Conservation (phyloP, 31 red algal genomes). For the Odonthalia washingtoniensis region DNA sequence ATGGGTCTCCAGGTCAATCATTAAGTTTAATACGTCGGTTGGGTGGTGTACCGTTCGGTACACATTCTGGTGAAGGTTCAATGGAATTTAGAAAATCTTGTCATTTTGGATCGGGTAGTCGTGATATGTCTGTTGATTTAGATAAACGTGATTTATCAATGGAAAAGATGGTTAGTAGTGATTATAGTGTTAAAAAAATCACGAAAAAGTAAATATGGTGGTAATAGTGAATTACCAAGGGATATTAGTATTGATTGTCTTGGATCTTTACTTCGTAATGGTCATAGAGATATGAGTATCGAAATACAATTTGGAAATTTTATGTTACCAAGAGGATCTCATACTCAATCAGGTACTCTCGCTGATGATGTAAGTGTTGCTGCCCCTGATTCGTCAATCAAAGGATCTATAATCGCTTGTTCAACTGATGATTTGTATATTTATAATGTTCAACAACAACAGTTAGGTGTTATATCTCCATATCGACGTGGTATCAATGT, state of each 20-base stretch:
- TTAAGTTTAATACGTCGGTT: slow-evolving; percentile 54
- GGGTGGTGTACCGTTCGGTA: slow-evolving; percentile 37
- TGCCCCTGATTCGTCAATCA: background rate
- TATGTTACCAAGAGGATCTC: background rate
- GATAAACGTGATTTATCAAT: slow-evolving; percentile 64
- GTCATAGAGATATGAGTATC: slow-evolving; percentile 63
- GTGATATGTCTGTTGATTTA: slow-evolving; percentile 73
- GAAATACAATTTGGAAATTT: slow-evolving; percentile 49
- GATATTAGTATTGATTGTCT: slow-evolving; percentile 76
- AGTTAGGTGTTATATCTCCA: slow-evolving; percentile 1
- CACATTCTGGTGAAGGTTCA: slow-evolving; percentile 67
- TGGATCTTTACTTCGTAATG: slow-evolving; percentile 55
- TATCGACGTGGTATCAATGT: slow-evolving; percentile 64
- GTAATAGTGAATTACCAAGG: slow-evolving; percentile 39
- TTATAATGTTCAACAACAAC: slow-evolving; percentile 44
- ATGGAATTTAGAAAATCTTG: slow-evolving; percentile 72
- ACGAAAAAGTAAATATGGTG: slow-evolving; percentile 26
- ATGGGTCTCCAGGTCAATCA: slow-evolving; percentile 50
- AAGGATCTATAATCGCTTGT: background rate
- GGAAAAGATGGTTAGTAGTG: slow-evolving; percentile 27
- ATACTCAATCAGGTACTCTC: slow-evolving; percentile 50
- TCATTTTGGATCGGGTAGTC: slow-evolving; percentile 26
- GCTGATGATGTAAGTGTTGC: slow-evolving; percentile 48
- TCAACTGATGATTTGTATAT: background rate
- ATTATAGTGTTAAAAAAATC: slow-evolving; percentile 11